Evolutionary conservation across 2,329 filamentous ascomycete species (phyloP), one percentile per base, ranked within the genome.

Genomic region (Aspergillus latus): DNA sequence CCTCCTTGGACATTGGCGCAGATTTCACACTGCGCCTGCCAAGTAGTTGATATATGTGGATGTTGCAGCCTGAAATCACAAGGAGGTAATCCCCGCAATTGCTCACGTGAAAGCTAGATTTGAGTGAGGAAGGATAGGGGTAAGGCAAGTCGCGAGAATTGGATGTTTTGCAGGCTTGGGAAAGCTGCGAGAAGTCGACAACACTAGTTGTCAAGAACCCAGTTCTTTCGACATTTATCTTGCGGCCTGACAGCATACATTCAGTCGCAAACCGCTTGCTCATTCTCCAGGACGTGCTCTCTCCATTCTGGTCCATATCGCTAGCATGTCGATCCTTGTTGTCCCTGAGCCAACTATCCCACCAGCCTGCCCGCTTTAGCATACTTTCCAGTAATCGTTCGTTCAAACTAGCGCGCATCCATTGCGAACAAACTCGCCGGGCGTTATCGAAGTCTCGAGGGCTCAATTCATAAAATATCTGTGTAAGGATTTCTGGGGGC

Each of bases 351-450:
- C 72, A 74, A 54, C 69, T 75, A 64, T 68, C 76, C 73, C 74
- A 81, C 80, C 83, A 84, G 3, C 83, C 83, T 37, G 81, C 81
- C 56, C 80, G 74, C 61, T 75, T 78, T 44, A 87, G 65, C 81
- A 86, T 85, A 1, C 63, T 64, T 28, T 72, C 68, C 9, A 88
- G 71, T 2, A 88, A 62, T 1, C 64, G 70, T 42, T 71, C 69
- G 49, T 85, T 73, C n/a, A 88, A 67, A 49, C 84, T 82, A 16
- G 78, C 79, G 37, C 78, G 69, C 74, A 86, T 84, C 86, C 84
- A 88, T 36, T 72, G 69, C 45, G 80, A 79, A 64, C 84, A 88
- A 15, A 80, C 80, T 59, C 83, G 80, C 15, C 85, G 78, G 13
- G 84, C 84, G 52, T 82, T 76, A 63, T 88, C 81, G 66, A 87